Percentiles rank a stretch among this genome's conserved stretches.
These are phyloP conservation scores for Calocybe gambosa DNA, from an alignment of 1,284 basidiomycete species.

Conservation along the genomic window DNA sequence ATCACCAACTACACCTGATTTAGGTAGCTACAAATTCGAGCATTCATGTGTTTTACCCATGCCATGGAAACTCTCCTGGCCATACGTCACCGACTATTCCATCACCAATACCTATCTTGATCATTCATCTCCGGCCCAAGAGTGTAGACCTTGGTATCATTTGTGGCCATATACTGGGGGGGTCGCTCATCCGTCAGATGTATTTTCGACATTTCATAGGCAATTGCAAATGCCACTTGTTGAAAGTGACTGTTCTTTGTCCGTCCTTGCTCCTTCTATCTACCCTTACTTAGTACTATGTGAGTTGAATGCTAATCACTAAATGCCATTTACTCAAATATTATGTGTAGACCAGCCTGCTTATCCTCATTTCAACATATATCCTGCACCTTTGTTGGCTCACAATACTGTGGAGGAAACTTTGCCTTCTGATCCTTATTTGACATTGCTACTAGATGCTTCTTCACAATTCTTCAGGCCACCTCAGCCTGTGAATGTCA, in stretches of 20 bases:
- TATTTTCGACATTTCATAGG: background rate
- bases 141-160: slow-evolving; percentile 5
- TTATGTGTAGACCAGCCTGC: slow-evolving; percentile 28
- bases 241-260: background rate
- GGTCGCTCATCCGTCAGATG: background rate
- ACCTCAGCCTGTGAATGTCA: slow-evolving; percentile 4
- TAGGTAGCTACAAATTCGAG: slow-evolving; percentile 25
- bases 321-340: background rate
- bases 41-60: background rate
- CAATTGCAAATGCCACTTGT: background rate
- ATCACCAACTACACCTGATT: slow-evolving; percentile 37
- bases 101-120: background rate
- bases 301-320: slow-evolving; percentile 18
- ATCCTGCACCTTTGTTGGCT: slow-evolving; percentile 23
- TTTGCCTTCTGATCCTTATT: slow-evolving; percentile 1
- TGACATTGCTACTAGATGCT: background rate
- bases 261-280: slow-evolving; percentile 9
- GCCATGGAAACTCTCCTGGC: slow-evolving; percentile 8
- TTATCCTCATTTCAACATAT: slow-evolving; percentile 43
- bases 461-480: background rate
- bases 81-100: background rate
- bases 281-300: slow-evolving; percentile 32
- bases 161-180: background rate
- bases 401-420: background rate
- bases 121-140: background rate